phyloP scores from a whole-genome alignment of 257 asterid genomes.

The Phtheirospermum japonicum region DNA sequence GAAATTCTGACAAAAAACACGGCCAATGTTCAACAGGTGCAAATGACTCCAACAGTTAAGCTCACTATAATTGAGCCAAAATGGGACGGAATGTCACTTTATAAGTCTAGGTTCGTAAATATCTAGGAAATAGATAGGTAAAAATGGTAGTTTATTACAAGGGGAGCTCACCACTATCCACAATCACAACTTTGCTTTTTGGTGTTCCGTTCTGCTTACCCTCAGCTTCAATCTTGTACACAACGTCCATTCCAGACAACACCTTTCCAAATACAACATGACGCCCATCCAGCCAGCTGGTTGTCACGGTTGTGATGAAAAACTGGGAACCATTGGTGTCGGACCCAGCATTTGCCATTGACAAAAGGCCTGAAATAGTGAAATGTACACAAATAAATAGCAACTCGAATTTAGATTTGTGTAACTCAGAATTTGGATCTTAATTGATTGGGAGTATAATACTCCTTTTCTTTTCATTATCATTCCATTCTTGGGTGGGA shows the following conservation, averaged over 20 bases:
- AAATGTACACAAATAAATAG: conserved; percentile 2
- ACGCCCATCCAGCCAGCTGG: conserved; percentile 95
- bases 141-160: conserved; percentile 22
- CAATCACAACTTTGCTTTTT: conserved; percentile 67
- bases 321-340: conserved; percentile 96
- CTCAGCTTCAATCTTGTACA: conserved; percentile 95
- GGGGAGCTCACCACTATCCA: conserved; percentile 85
- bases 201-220: conserved; percentile 83
- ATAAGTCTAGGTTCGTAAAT: not conserved
- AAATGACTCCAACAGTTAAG: not conserved
- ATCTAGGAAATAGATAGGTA: not conserved
- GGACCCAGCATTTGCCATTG: conserved; percentile 93
- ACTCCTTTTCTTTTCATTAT: not conserved
- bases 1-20: not conserved
- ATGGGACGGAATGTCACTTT: not conserved
- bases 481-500: not conserved
- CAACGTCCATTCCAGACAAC: conserved; percentile 93
- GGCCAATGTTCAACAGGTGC: conserved; percentile 7
- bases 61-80: not conserved
- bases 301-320: conserved; percentile 97
- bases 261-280: conserved; percentile 96
- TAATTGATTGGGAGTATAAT: not conserved
- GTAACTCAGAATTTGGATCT: not conserved
- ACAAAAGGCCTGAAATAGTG: conserved; percentile 50
- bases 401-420: not conserved